Evolutionary conservation across 768 basidiomycete species (phyloP), one percentile per base, ranked within the genome.

Genomic region (Termitomyces heimii): DNA sequence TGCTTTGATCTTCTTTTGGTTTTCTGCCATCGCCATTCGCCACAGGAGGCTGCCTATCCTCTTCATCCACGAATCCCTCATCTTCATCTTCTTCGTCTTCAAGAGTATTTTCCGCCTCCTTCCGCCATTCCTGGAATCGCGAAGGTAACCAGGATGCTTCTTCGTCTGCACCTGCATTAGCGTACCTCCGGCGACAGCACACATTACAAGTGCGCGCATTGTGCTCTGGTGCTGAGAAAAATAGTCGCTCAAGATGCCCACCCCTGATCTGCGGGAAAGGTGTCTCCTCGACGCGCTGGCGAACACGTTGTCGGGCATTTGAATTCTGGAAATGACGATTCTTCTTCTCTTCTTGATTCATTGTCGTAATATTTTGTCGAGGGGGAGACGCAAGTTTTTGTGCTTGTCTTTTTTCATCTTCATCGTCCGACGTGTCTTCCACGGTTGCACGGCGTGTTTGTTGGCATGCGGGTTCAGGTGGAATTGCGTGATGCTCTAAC

Each of bases 191-290:
- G 34, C 84, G 74, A 65, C 81, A 79, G 65, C 91, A 93, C 51
- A 85, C 77, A 2, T 76, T 77, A 65, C 89, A 90, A 2, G 85
- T 88, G 58, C 78, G 77, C 20, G 80, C 76, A 61, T 92, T 83
- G 62, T 94, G 92, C 44, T 83, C 84, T 3, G 89, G 87, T 1
- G 86, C 83, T 46, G 84, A 84, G 71, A 91, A 92, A 73, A 95
- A 94, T 51, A 94, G 71, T 0, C 81, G 77, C 66, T 96, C 92
- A 39, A 93, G 78, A 43, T 81, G 83, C 44, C 83, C 82, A 9
- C 89, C 92, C 22, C 88, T 83, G 45, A 94, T 94, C 58, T 84
- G 82, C 0, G 94, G 94, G 74, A 97, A 93, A 1, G 89, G 85
- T 0, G 84, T 78, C 28, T 74, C 76, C 46, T 58, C 61, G 58